Base-by-base conservation (phyloP, 2,329 filamentous ascomycete species). In the Leptographium galeiforme region DNA sequence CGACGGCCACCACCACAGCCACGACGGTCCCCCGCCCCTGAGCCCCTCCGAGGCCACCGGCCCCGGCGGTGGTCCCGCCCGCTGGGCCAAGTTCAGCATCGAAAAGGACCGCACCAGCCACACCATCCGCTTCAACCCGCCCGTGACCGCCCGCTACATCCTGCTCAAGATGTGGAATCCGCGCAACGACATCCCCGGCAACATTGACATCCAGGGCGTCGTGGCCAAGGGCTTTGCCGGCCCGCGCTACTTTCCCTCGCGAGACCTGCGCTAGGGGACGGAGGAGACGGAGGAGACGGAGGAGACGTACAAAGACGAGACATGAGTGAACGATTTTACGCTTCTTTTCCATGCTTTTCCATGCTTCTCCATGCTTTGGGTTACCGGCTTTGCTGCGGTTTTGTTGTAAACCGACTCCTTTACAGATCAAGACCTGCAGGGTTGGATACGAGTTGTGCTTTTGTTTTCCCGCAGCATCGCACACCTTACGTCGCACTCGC, bases 141-240 rank as follows among this genome's bases (percentile, higher is more conserved):
- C 86, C 0, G 78, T 93, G 56, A 88, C 87, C 12, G 87, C 87
- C 6, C 79, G 87, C 54, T 94, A 86, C 65, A 85, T 97, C 51
- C 69, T 96, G 44, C 73, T 97, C 58, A 96, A 96, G 72, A 80
- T 96, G 66, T 96, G 89, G 87, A 89, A 84, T 61, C 85, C 86
- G 2, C 79, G 80, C 55, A 77, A 81, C 32, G 80, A 83, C 48
- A 74, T 78, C 5, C 61, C 65, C 6, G 72, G 72, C 55, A 95
- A 94, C 62, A 94, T 96, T 58, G 89, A 95, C 63, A 89, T 97
- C 41, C 86, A 95, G 66, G 88, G 84, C 47, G 83, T 96, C 30
- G 78, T 89, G 55, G 86, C 84, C 1, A 84, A 86, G 62, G 91
- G 91, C 0, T 96, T 84, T 67, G 87, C 88, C 0, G 91, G 91